A percentile compares a stretch with the other conserved stretches of the same genome.
Conservation (phyloP, 805 yeast species). For the Wickerhamomyces hampshirensis region DNA sequence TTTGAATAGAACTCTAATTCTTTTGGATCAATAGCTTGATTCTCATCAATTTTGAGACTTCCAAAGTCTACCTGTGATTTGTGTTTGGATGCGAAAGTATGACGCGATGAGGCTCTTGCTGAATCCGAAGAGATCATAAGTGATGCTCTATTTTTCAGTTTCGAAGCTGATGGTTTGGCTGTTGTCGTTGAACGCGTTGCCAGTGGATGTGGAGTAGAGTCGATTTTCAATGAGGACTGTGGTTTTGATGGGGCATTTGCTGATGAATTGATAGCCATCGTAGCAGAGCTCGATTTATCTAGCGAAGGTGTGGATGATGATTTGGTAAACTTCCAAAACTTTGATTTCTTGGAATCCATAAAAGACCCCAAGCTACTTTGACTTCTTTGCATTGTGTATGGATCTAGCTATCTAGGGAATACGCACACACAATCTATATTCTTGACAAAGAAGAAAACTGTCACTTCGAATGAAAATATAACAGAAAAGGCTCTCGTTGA, state of each 20-base stretch:
- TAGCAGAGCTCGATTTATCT: not conserved
- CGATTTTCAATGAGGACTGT: not conserved
- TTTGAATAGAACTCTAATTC: slow-evolving; percentile 20
- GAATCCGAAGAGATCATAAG: not conserved
- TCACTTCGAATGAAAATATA: too few species aligned
- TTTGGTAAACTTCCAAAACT: slow-evolving; percentile 5
- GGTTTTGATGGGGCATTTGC: not conserved
- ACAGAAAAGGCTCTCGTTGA: too few species aligned
- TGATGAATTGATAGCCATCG: not conserved
- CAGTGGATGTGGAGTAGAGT: not conserved
- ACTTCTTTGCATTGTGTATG: slow-evolving; percentile 9
- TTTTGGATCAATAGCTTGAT: slow-evolving; percentile 15
- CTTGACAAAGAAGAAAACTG: too few species aligned
- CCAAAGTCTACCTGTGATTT: slow-evolving; percentile 14
- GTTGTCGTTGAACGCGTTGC: not conserved
- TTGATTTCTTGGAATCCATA: slow-evolving; percentile 1
- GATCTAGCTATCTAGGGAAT: too few species aligned
- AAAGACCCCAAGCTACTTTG: slow-evolving; percentile 5
- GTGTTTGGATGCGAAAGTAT: slow-evolving; percentile 4
- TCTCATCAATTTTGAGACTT: slow-evolving; percentile 4
- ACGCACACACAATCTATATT: too few species aligned
- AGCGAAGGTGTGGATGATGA: not conserved
- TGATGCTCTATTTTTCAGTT: not conserved
- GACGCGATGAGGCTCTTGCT: not conserved
- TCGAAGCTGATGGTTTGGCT: not conserved